These are phyloP conservation scores for Paramecium primaurelia DNA, from an alignment of 73 alveolate species.

Conservation along the genomic window DNA sequence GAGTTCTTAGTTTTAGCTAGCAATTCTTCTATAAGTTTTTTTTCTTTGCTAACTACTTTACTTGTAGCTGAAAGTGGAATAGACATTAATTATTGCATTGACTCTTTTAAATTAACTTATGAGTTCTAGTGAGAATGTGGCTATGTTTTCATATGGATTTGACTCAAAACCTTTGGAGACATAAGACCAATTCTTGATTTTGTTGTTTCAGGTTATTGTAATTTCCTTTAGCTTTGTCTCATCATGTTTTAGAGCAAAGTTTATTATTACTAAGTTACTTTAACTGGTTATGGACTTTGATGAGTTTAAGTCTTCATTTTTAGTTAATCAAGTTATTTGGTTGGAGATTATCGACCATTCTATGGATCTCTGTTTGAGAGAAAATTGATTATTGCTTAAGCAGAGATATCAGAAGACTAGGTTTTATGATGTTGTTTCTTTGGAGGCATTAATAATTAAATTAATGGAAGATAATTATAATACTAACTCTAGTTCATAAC, in stretches of 20 bases:
- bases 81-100: not conserved
- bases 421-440: constrained; percentile 47
- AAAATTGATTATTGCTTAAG: constrained; percentile 25
- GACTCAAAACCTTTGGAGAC: constrained; percentile 39
- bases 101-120: not conserved
- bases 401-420: constrained; percentile 15
- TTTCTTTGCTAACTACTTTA: constrained; percentile 15
- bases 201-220: not conserved
- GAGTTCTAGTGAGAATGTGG: constrained; percentile 49
- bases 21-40: not conserved
- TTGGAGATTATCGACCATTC: not conserved
- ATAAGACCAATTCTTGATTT: constrained; percentile 13
- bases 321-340: not conserved
- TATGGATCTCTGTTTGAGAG: not conserved
- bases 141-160: constrained; percentile 41
- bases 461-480: not conserved
- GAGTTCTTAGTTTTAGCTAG: not conserved
- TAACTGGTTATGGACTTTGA: constrained; percentile 20
- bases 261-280: not conserved
- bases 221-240: constrained; percentile 13
- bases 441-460: constrained; percentile 31
- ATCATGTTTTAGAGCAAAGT: constrained; percentile 10
- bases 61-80: constrained; percentile 32
- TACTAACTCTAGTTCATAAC: not conserved
- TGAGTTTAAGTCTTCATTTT: not conserved